Evolutionary conservation across 176 grass and related monocot genomes (phyloP).

Genomic region (Hordeum vulgare): DNA sequence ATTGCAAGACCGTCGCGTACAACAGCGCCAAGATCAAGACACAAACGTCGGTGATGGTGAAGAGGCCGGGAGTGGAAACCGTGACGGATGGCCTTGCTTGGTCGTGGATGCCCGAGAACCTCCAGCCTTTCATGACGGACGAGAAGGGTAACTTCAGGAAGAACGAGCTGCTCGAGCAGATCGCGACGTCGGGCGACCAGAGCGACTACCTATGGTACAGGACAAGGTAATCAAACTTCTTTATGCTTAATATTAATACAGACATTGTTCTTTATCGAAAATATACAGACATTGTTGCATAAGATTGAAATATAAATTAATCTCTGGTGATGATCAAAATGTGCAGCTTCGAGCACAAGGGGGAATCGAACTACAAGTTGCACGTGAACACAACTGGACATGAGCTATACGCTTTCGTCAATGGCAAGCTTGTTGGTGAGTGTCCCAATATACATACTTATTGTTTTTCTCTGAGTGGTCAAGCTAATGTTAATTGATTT

Average conservation of each 20-base stretch:
- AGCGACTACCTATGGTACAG: conserved; percentile 93
- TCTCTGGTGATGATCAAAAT: neutral
- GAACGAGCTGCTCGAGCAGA: conserved; percentile 35
- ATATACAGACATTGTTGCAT: too few relatives aligned
- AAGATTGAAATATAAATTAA: neutral
- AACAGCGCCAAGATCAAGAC: conserved; percentile 76
- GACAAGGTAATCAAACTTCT: conserved; percentile 72
- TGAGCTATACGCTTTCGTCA: conserved; percentile 41
- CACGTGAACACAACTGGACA: conserved; percentile 39
- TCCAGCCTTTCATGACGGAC: conserved; percentile 38
- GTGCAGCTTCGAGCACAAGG: conserved; percentile 31
- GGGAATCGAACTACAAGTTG: conserved; percentile 17
- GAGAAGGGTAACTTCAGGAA: conserved; percentile 21
- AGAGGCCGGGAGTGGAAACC: conserved; percentile 23
- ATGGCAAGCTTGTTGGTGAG: conserved; percentile 37
- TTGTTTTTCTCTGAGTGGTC: too few relatives aligned
- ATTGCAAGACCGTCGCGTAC: conserved; percentile 57
- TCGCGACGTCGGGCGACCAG: conserved; percentile 35
- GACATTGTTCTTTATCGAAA: too few relatives aligned
- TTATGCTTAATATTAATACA: too few relatives aligned
- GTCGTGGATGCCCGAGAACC: conserved; percentile 52
- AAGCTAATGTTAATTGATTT: neutral
- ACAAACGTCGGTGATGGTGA: conserved; percentile 70
- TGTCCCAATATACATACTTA: neutral
- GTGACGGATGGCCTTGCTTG: conserved; percentile 19